phyloP scores from a whole-genome alignment of 2,329 filamentous ascomycete genomes.

The Cercospora nicotianae region DNA sequence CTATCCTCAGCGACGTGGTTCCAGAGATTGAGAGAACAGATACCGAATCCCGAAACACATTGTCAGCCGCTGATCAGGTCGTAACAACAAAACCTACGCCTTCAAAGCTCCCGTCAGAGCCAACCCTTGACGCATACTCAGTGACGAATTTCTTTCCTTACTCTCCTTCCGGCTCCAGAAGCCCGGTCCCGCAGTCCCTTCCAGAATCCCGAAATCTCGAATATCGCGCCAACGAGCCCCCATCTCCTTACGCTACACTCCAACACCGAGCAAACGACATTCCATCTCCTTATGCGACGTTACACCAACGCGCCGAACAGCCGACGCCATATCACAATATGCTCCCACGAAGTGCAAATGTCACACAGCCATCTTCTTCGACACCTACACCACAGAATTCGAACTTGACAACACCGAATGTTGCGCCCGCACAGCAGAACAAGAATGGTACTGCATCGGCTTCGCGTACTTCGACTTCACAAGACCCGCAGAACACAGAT shows the following conservation, averaged over 20 bases:
- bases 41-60: neutral
- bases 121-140: neutral
- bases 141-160: neutral
- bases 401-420: constrained; percentile 8
- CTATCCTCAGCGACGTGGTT: neutral
- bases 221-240: neutral
- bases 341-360: neutral
- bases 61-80: neutral
- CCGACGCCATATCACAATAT: neutral
- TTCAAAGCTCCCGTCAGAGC: neutral
- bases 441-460: neutral
- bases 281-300: neutral
- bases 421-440: constrained; percentile 13
- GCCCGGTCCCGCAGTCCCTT: neutral
- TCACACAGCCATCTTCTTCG: neutral
- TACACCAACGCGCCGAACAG: neutral
- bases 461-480: neutral
- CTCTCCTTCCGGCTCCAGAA: neutral
- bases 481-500: neutral
- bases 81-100: neutral
- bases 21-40: neutral
- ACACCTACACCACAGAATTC: neutral
- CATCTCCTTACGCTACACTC: neutral
- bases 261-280: neutral
- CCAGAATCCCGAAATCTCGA: neutral